Conservation (phyloP, 257 asterid genomes). For the Solanum etuberosum region DNA sequence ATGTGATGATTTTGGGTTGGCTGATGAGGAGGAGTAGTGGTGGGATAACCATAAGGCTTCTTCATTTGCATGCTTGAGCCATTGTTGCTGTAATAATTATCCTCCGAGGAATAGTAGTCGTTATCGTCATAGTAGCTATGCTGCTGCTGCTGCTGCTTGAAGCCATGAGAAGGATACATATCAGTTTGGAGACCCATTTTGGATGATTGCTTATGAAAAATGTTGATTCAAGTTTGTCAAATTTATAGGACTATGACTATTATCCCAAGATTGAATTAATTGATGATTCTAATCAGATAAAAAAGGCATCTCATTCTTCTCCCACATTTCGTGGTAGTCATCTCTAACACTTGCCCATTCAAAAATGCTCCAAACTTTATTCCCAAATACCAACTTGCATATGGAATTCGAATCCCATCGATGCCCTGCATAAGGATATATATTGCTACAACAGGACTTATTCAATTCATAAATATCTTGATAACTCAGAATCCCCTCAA, state of each 20-base stretch:
- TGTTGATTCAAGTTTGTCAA: not conserved
- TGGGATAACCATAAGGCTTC: not conserved
- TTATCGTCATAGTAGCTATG: not conserved
- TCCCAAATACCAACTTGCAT: not conserved
- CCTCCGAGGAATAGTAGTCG: not conserved
- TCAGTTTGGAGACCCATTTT: not conserved
- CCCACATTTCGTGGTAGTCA: not conserved
- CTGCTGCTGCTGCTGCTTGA: not conserved
- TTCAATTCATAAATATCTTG: not conserved
- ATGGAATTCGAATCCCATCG: not conserved
- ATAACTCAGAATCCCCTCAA: not conserved
- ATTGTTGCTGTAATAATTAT: not conserved
- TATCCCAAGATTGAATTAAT: not conserved
- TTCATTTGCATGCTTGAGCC: not conserved
- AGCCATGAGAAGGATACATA: not conserved
- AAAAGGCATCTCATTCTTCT: not conserved
- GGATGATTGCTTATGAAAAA: not conserved
- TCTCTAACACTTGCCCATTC: not conserved
- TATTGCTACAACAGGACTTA: not conserved
- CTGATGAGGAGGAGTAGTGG: not conserved
- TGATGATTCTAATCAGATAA: not conserved
- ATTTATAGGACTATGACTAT: not conserved
- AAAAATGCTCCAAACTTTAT: not conserved
- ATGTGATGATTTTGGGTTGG: not conserved
- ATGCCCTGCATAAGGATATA: not conserved